Base-by-base conservation (phyloP, 257 asterid species). In the Nicotiana tomentosiformis region DNA sequence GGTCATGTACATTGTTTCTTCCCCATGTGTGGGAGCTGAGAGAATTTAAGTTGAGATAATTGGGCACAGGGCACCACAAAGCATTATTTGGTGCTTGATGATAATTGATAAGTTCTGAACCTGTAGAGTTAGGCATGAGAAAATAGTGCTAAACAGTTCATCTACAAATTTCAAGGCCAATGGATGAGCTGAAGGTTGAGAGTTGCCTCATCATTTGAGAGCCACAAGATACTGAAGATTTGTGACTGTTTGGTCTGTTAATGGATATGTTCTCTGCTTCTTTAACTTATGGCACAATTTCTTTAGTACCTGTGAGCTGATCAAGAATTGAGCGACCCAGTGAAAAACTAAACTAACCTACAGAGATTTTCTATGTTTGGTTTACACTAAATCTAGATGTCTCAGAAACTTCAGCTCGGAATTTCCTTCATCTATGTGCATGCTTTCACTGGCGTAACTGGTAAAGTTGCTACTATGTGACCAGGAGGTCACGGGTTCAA, bases 121-220 rank as follows among this genome's bases (percentile, higher is more conserved):
- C 35, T 70, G 30, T 43, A n/a, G 78, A 70, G 58, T 70, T 70
- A 7, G n/a, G 78, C 58, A 72, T 43, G 78, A 43, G 78, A 72
- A 69, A 14, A 72, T 46, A 43, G 35, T 12, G n/a, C n/a, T 20
- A 43, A 37, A 72, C 18, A 72, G 33, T 70, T 39, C 56, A 37
- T 72, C 37, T 70, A 12, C 58, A 46, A 46, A 46, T 46, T 72
- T 46, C 20, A 11, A 72, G 61, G 20, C 61, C 37, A 46, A 46
- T 11, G 20, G 20, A 72, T 46, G 58, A 29, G 43, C 43, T 65
- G 10, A 20, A 43, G n/a, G 37, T 72, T 72, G 60, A 46, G 78
- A 72, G 20, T 46, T 12, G 60, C 14, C 78, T 43, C 35, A 46
- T 72, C 60, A 72, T 12, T 72, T 46, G 78, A 10, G 60, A 17